phyloP scores from a whole-genome alignment of 495 filamentous ascomycete genomes.

The Astrocystis sublimbata region DNA sequence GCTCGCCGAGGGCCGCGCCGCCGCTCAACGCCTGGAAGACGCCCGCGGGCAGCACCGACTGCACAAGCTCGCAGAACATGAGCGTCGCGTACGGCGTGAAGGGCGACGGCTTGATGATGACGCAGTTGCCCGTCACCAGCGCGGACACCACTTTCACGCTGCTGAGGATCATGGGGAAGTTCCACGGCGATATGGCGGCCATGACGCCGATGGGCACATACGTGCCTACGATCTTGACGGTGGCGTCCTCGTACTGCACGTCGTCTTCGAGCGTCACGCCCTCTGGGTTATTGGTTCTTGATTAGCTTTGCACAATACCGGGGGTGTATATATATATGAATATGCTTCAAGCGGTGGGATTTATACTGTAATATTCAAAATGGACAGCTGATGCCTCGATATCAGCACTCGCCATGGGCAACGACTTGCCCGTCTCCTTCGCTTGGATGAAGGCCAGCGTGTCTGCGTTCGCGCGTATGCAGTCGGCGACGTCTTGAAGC shows the following conservation, averaged over 20 bases:
- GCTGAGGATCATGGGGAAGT: conserved; percentile 61
- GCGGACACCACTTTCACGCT: conserved; percentile 57
- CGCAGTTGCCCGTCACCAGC: conserved; percentile 60
- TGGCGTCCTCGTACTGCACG: conserved; percentile 53
- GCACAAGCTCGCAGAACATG: conserved; percentile 63
- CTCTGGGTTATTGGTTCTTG: conserved; percentile 22
- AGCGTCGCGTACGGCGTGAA: conserved; percentile 69
- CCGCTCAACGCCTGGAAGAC: conserved; percentile 69
- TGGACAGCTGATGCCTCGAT: conserved; percentile 29
- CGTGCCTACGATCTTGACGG: conserved; percentile 46
- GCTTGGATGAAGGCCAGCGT: conserved; percentile 41
- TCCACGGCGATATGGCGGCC: conserved; percentile 62
- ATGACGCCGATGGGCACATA: conserved; percentile 56
- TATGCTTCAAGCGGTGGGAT: too few species aligned
- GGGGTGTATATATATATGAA: too few species aligned
- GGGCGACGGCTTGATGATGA: conserved; percentile 64
- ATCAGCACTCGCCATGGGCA: conserved; percentile 28
- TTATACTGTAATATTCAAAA: conserved; percentile 34
- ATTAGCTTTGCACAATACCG: too few species aligned
- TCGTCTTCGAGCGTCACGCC: conserved; percentile 44
- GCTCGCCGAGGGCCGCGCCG: conserved; percentile 62
- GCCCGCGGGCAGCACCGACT: conserved; percentile 62
- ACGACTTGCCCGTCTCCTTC: conserved; percentile 47
- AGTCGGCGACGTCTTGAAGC: conserved; percentile 52
- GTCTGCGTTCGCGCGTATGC: conserved; percentile 35